phyloP scores from a whole-genome alignment of 139 green algal genomes.

The Chlamydomonas sp. region DNA sequence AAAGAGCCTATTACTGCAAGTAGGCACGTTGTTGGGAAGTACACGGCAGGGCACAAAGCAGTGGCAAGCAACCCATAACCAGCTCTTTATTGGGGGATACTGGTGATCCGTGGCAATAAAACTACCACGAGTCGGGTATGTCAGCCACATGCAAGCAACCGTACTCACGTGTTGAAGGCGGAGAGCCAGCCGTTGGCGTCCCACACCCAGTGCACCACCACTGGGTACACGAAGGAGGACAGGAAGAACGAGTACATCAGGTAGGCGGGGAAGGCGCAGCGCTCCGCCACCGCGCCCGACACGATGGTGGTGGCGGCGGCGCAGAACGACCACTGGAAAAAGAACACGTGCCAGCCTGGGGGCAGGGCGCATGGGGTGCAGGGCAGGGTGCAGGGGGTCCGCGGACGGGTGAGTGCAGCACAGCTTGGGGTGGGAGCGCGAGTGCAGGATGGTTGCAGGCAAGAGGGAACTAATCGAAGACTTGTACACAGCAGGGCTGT shows the following conservation, averaged over 20 bases:
- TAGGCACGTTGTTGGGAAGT: neutral
- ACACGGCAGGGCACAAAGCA: too few species aligned
- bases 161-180: conserved; percentile 53
- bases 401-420: neutral
- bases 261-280: conserved; percentile 62
- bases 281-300: conserved; percentile 66
- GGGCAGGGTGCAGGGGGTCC: neutral
- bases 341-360: conserved; percentile 25
- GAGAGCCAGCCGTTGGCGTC: conserved; percentile 63
- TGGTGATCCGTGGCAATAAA: neutral
- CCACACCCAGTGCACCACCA: conserved; percentile 79
- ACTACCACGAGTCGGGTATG: neutral
- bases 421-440: neutral
- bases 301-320: conserved; percentile 72
- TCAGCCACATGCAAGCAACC: neutral
- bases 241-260: conserved; percentile 68
- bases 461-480: neutral
- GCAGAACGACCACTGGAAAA: conserved; percentile 66
- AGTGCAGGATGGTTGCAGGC: neutral
- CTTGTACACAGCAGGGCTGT: neutral
- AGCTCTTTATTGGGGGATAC: neutral
- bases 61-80: neutral
- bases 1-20: neutral
- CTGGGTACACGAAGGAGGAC: conserved; percentile 77
- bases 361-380: neutral